A percentile compares a stretch with the other conserved stretches of the same genome.
Evolutionary conservation across 306 rosid species (phyloP).

Genomic region (Hylodesmum podocarpum): DNA sequence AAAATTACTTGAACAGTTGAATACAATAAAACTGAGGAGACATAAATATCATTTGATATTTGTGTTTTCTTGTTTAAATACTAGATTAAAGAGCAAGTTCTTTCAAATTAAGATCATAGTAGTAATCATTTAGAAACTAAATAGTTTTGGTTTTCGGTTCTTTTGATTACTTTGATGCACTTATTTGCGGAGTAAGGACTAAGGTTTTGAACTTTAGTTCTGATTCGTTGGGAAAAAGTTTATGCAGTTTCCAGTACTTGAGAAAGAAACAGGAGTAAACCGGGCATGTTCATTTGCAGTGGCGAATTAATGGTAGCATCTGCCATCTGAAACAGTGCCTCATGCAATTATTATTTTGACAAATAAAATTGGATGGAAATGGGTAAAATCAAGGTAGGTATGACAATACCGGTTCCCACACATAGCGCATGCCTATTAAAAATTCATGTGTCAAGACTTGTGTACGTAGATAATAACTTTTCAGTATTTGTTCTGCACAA

Average conservation of each 20-base stretch:
- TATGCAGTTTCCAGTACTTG: not conserved
- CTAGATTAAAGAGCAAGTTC: not conserved
- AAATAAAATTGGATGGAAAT: not conserved
- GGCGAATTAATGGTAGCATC: not conserved
- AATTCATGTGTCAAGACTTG: too few relatives aligned
- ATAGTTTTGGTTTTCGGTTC: not conserved
- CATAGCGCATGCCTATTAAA: too few relatives aligned
- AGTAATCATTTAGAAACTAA: not conserved
- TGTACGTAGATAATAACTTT: too few relatives aligned
- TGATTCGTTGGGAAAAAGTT: not conserved
- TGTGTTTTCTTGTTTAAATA: not conserved
- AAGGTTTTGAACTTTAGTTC: not conserved
- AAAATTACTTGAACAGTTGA: not conserved
- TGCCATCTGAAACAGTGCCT: not conserved
- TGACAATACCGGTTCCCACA: not conserved
- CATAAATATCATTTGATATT: not conserved
- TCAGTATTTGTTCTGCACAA: too few relatives aligned
- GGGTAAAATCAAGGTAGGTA: not conserved
- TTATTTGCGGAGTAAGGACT: not conserved
- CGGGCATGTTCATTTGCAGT: not conserved
- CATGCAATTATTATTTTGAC: not conserved
- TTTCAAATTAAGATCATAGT: not conserved
- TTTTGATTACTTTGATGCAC: not conserved
- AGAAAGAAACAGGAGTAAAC: not conserved
- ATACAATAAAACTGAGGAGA: not conserved